Evolutionary conservation across 768 basidiomycete genomes (phyloP), one percentile per base, ranked within the genome.

Genomic region (Peribolospora kevripleyi): DNA sequence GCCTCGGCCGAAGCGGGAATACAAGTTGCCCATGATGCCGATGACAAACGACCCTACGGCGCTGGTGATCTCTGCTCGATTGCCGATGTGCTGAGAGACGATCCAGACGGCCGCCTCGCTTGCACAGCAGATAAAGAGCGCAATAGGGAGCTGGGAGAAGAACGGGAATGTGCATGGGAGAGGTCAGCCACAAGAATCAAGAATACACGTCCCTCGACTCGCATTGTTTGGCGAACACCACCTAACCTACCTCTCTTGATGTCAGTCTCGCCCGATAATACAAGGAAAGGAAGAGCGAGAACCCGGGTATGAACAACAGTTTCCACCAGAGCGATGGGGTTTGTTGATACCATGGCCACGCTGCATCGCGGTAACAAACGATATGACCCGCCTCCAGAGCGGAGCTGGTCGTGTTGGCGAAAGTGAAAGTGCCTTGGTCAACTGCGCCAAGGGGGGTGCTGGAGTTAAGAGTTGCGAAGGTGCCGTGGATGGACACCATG

Each of bases 1-100:
- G 6, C 84, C 84, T 50, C 52, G 37, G 51, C 38, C 36, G 64
- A 76, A 76, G 49, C 84, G 73, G 46, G 84, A 85, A 66, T 85
- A 85, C 2, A 81, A 66, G 61, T 85, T 85, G 3, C 83, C 84
- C 14, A 84, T 68, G 39, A 84, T 59, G 25, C 83, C 82, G 14
- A 83, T 78, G 1, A 57, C 57, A 60, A 84, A 84, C 13, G 84
- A 82, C 0, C 84, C 84, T 62, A 86, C 82, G 7, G 82, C 81
- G 54, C 81, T 82, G 13, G 84, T 83, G 48, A 86, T 70, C 61
- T 87, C 84, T 4, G 81, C 81, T 11, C 81, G 79, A 65, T 81
- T 78, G 70, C 83, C 81, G 62, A 86, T 85, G 63, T 79, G 84
- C 25, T 25, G 25, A 25, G 25, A 25, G 25, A 25, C 25, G 25